phyloP scores from a whole-genome alignment of 2,329 filamentous ascomycete genomes.

The Microthyrium microscopicum region DNA sequence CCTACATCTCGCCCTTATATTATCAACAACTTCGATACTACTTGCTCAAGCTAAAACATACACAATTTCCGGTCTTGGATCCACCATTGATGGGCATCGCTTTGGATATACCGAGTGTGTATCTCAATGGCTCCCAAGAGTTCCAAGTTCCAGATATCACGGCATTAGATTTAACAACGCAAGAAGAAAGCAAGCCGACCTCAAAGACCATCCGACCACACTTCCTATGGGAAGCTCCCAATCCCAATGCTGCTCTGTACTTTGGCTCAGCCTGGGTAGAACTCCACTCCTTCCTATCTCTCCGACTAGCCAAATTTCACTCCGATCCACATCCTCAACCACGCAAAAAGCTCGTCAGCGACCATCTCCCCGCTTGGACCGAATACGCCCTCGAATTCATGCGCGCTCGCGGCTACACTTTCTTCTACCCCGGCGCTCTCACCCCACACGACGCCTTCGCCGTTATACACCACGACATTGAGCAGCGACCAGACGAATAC shows the following conservation, averaged over 20 bases:
- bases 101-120: constrained; percentile 52
- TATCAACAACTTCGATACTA: constrained; percentile 74
- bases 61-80: too few species aligned
- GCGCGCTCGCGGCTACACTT: constrained; percentile 57
- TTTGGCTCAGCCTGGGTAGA: constrained; percentile 78
- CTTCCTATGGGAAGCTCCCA: constrained; percentile 76
- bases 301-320: constrained; percentile 31
- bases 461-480: constrained; percentile 64
- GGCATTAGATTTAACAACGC: constrained; percentile 19
- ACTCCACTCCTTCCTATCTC: constrained; percentile 62
- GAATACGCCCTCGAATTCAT: constrained; percentile 65
- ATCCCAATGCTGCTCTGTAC: constrained; percentile 65
- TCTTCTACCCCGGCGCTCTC: constrained; percentile 55
- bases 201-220: constrained; percentile 27
- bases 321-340: constrained; percentile 11
- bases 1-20: constrained; percentile 63
- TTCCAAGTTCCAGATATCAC: constrained; percentile 32
- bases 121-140: constrained; percentile 42
- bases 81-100: constrained; percentile 75
- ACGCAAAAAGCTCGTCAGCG: constrained; percentile 42
- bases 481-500: constrained; percentile 53
- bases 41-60: constrained; percentile 63
- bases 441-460: constrained; percentile 37
- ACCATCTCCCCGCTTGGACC: constrained; percentile 57
- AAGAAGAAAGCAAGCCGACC: constrained; percentile 14